A percentile compares a stretch with the other conserved stretches of the same genome.
These are phyloP conservation scores for Melampsora medusae DNA, from an alignment of 1,284 basidiomycete genomes.

Conservation along the genomic window DNA sequence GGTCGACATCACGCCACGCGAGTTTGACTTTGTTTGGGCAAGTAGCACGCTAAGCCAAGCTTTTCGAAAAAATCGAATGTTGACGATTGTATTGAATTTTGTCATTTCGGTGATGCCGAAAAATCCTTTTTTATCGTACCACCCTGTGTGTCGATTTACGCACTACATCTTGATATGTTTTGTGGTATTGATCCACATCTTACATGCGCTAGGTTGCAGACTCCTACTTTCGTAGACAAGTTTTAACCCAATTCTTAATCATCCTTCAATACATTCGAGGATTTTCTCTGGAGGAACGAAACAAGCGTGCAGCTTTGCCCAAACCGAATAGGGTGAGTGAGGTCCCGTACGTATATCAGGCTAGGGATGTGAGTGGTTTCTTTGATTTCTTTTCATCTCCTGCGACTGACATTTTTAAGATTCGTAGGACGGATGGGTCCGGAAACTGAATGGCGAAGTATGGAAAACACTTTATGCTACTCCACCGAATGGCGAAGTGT, in stretches of 20 bases:
- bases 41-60: too few species aligned
- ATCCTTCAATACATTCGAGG: conserved; percentile 74
- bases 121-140: not conserved
- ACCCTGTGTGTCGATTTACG: not conserved
- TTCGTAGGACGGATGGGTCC: conserved; percentile 34
- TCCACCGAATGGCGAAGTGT: conserved; percentile 42
- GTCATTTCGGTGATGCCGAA: not conserved
- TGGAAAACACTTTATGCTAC: conserved; percentile 44
- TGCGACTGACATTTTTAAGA: not conserved
- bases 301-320: conserved; percentile 49
- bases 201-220: conserved; percentile 68
- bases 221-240: conserved; percentile 82
- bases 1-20: too few species aligned
- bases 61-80: too few species aligned
- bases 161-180: not conserved
- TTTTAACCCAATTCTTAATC: conserved; percentile 80
- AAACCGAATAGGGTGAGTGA: conserved; percentile 30
- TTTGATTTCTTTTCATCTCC: not conserved
- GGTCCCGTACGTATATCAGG: conserved; percentile 39
- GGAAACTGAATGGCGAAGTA: conserved; percentile 40
- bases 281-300: conserved; percentile 70
- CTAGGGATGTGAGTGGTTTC: conserved; percentile 33
- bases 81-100: too few species aligned
- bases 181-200: not conserved
- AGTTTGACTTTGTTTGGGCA: too few species aligned